Conservation (phyloP, 2,329 filamentous ascomycete species). For the Pezicula radicicola region DNA sequence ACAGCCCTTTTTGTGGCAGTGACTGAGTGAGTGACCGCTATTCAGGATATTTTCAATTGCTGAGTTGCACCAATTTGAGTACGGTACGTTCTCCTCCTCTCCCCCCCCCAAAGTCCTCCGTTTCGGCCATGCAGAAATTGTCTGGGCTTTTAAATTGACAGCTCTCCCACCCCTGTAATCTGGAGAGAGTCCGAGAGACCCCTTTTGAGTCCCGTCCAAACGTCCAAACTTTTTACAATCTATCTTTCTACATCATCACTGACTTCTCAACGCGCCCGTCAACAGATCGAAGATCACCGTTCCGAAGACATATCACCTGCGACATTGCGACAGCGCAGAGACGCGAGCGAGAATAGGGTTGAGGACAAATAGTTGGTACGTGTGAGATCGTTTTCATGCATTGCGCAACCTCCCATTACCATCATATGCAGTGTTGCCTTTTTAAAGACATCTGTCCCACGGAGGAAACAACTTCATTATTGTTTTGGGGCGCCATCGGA, state of each 20-base stretch:
- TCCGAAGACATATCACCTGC: conserved; percentile 2
- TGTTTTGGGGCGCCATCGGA: conserved; percentile 1
- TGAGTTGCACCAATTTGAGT: background rate
- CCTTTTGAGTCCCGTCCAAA: conserved; percentile 20
- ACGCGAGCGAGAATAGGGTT: conserved; percentile 4
- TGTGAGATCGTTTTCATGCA: conserved; percentile 19
- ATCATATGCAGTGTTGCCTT: conserved; percentile 10
- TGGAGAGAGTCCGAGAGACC: conserved; percentile 10
- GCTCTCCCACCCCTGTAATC: conserved; percentile 22
- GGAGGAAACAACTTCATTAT: background rate
- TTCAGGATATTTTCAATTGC: background rate
- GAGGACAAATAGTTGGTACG: conserved; percentile 21
- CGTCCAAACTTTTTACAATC: conserved; percentile 17
- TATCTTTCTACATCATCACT: conserved; percentile 10
- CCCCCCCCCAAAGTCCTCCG: background rate
- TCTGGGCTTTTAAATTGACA: conserved; percentile 20
- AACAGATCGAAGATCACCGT: conserved; percentile 11
- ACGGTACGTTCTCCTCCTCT: conserved; percentile 8
- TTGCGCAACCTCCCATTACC: conserved; percentile 14
- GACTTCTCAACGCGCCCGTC: conserved; percentile 13
- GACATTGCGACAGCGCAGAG: conserved; percentile 10
- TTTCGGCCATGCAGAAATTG: conserved; percentile 6
- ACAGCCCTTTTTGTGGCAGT: background rate
- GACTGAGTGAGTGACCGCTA: background rate
- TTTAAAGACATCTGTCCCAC: background rate